Base-by-base conservation (phyloP, 2,329 filamentous ascomycete genomes). In the Penicillium sp. region DNA sequence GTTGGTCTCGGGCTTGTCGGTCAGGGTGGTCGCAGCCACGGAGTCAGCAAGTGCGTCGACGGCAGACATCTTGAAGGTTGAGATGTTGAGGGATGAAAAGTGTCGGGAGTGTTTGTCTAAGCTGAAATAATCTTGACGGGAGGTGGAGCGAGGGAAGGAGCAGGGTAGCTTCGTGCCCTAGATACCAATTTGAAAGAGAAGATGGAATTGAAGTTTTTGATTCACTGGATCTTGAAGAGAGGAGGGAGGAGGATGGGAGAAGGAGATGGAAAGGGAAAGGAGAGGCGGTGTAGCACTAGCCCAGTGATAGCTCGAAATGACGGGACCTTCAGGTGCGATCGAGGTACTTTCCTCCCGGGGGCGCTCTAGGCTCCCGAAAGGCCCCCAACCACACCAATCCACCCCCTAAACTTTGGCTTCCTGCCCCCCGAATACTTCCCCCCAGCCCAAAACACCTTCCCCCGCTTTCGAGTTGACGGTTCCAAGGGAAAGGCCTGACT, bases 141-240 rank as follows among this genome's bases (percentile, higher is more conserved):
- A 82, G 81, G 84, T 81, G 79, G 49, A 46, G 35, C 55, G 64
- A 68, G 70, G 36, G 36, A 43, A 49, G 47, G 68, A 70, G 69
- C 74, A 91, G 89, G 89, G 89, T 91, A 89, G 89, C 89, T 91
- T 84, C 78, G 88, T 90, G 89, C 89, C 89, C 89, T 91, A 91
- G 88, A 79, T 79, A 86, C 74, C 61, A 51, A 57, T 66, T 63
- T 57, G 63, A 62, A 66, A 48, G 47, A 45, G 50, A 55, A 57
- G 59, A 61, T 60, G 58, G 61, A 50, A 59, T 61, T 61, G 61
- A 59, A 61, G 53, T 60, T 53, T 49, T 48, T 59, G 50, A 53
- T 41, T 46, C 36, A 53, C 50, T 62, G 54, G 53, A 57, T 58
- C 55, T 64, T 61, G 62, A 41, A 57, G 51, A 61, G 60, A 62